Base-by-base conservation (phyloP, 495 filamentous ascomycete genomes). In the Penicillium herquei region DNA sequence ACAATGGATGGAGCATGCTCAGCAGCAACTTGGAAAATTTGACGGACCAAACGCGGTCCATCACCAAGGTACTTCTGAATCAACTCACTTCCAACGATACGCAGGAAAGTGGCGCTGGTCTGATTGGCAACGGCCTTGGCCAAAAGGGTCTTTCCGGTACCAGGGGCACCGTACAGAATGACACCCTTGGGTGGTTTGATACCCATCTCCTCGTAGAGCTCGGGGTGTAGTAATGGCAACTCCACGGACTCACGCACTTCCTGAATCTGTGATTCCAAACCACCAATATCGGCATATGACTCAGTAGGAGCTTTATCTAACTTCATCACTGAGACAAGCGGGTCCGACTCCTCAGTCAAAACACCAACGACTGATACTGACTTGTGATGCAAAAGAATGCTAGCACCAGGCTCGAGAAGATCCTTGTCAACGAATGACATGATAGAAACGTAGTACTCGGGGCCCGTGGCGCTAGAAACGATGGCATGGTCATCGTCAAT, bases 361-460 rank as follows among this genome's bases (percentile, higher is more conserved):
- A 99, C 94, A 68, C 94, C 94, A 42, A 99, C 94, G 48, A 99
- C 96, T 9, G 92, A 96, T 33, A 98, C 95, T 16, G 88, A 91
- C 75, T 99, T 99, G 74, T 99, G 94, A 66, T 99, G 94, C 44
- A 99, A 78, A 31, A 99, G 78, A 54, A 99, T 93, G 66, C 91
- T 96, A 14, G 94, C 92, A 50, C 94, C 94, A 6, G 94, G 94
- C 71, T 99, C 94, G 13, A 99, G 84, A 10, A 99, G 82, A 65
- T 99, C 94, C 75, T 99, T 99, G 78, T 99, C 94, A 39, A 99
- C 94, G 64, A 99, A 99, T 39, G 93, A 97, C 94, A 99, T 99
- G 81, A 99, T 99, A 49, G 92, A 96, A 55, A 99, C 94, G 70
- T 99, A 99, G 78, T 97, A 99, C 71, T 99, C 94, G 2, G 94